Base-by-base conservation (phyloP, 1,284 basidiomycete species). In the Coniferiporia sulphurascens region DNA sequence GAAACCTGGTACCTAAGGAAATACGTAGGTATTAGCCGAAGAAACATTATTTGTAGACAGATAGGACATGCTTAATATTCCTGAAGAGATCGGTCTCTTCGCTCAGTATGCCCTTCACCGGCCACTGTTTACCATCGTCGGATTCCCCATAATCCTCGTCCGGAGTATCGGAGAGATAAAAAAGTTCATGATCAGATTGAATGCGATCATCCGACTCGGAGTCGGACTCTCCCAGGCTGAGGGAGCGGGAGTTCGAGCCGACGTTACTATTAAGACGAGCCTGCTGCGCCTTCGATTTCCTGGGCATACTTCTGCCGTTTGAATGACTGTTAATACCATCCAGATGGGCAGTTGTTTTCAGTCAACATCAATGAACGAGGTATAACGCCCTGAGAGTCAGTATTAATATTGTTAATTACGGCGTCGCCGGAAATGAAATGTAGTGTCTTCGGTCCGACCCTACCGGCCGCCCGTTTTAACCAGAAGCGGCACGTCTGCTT, bases 401-500 rank as follows among this genome's bases (percentile, higher is more conserved):
- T 27, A 27, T 27, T 5, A 27, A 27, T 27, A 27, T 27, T 27
- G 5, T 27, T 27, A 27, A 3, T 27, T 27, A 27, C 27, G 27
- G 27, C 27, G 27, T 27, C 5, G 27, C 27, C 27, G 27, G 27
- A 27, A 27, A 27, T 27, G 27, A 27, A 27, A 27, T 27, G 27
- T 27, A 27, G 27, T 27, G 5, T 5, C 5, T 27, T 27, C 27
- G 27, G 27, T 27, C 27, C 27, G 27, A 5, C 27, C 27, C 27
- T 5, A 3, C 27, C 27, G 27, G 27, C 27, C 27, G 38, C 38
- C 15, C 38, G 38, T 41, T 41, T 41, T 41, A 15, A 41, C 9
- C 43, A 9, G 17, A 45, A 52, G 52, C 58, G 54, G 51, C 48
- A 22, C 22, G 17, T 52, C 34, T 34, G 38, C 53, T 59, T 52